These are phyloP conservation scores for Orbilia brochopaga DNA, from an alignment of 2,329 filamentous ascomycete species.

Conservation along the genomic window DNA sequence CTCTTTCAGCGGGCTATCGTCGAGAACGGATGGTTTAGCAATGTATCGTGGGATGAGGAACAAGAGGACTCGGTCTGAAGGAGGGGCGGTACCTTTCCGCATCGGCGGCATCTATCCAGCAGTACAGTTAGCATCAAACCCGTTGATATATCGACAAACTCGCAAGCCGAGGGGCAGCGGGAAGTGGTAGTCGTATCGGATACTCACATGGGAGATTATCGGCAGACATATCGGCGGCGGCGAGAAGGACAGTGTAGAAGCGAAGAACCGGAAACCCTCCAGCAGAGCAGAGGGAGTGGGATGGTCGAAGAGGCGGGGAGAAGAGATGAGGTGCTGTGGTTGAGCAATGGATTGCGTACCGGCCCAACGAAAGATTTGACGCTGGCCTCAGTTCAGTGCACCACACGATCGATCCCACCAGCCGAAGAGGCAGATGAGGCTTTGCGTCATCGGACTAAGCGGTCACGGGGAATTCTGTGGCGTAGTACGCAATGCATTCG, in stretches of 20 bases:
- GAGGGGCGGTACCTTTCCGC: constrained; percentile 76
- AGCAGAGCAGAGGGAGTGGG: background rate
- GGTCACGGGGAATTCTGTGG: constrained; percentile 32
- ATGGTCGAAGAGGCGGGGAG: background rate
- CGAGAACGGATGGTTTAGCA: constrained; percentile 30
- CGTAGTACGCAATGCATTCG: constrained; percentile 6
- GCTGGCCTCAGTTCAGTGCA: background rate
- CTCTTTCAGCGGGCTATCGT: constrained; percentile 77
- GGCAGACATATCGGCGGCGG: constrained; percentile 20
- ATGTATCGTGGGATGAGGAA: constrained; percentile 31
- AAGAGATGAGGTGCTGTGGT: constrained; percentile 1
- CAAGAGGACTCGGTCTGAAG: constrained; percentile 6
- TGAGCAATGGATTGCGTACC: background rate
- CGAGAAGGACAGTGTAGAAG: background rate
- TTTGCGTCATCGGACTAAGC: constrained; percentile 43
- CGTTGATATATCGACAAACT: too few species aligned
- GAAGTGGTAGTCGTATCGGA: constrained; percentile 44
- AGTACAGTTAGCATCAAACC: constrained; percentile 24
- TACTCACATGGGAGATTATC: constrained; percentile 62
- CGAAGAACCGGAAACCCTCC: background rate
- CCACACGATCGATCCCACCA: constrained; percentile 4
- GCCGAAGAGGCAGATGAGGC: constrained; percentile 27
- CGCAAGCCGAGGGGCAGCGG: constrained; percentile 19
- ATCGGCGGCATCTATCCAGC: constrained; percentile 82
- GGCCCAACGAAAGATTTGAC: constrained; percentile 34